Conservation (phyloP, 306 rosid genomes). For the Begonia peltatifolia region DNA sequence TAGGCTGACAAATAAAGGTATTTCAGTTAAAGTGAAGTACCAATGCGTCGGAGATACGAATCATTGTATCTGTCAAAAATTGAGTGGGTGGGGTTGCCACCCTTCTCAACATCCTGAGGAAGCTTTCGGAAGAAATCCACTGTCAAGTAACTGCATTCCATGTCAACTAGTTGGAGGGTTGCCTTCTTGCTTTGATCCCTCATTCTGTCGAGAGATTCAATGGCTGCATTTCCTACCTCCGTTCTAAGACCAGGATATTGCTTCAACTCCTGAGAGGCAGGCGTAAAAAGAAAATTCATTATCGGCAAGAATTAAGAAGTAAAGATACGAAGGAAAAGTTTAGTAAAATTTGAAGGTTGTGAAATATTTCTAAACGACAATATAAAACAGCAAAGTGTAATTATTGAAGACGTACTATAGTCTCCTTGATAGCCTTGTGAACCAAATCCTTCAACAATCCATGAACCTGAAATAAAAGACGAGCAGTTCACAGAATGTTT, state of each 20-base stretch:
- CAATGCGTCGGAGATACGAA: slow-evolving; percentile 76
- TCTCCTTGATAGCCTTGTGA: slow-evolving; percentile 73
- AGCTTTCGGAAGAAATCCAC: slow-evolving; percentile 90
- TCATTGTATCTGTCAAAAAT: slow-evolving; percentile 87
- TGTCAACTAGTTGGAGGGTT: slow-evolving; percentile 70
- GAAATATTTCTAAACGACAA: background rate
- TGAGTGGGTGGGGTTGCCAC: slow-evolving; percentile 96
- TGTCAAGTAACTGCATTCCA: slow-evolving; percentile 85
- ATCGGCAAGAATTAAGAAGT: too few relatives aligned
- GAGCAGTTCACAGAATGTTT: slow-evolving; percentile 1
- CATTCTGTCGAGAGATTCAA: slow-evolving; percentile 71
- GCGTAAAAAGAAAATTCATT: background rate
- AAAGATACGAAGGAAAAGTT: too few relatives aligned
- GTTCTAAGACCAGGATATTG: slow-evolving; percentile 87
- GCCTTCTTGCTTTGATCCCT: slow-evolving; percentile 86
- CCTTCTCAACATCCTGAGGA: slow-evolving; percentile 94
- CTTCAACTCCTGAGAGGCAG: slow-evolving; percentile 53
- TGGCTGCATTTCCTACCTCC: slow-evolving; percentile 75
- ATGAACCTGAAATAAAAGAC: slow-evolving; percentile 45
- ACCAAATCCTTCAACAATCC: slow-evolving; percentile 53
- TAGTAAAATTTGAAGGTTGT: too few relatives aligned
- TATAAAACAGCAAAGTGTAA: background rate
- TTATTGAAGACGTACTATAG: slow-evolving; percentile 36
- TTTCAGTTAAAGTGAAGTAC: too few relatives aligned
- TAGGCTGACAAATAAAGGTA: too few relatives aligned